Evolutionary conservation across 371 early-diverging fungal genomes (phyloP), one percentile per base, ranked within the genome.

Genomic region (Haplosporangium sp.): DNA sequence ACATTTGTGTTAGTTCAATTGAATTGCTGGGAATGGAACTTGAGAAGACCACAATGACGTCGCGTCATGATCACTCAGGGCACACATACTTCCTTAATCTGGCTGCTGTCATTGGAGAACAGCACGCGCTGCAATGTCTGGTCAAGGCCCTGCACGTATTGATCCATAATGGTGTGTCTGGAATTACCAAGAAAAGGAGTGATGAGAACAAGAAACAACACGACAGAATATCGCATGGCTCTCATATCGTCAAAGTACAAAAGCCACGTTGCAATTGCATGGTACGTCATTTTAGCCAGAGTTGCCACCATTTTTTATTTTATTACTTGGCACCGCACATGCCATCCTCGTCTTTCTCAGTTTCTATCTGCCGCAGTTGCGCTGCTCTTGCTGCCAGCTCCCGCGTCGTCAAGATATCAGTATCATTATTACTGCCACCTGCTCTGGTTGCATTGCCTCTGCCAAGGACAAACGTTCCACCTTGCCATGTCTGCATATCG

Each of bases 301-400:
- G 7, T 36, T 40, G 45, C 36, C 36, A n/a, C 36, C 36, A 29
- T 57, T 20, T 62, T 14, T 21, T 20, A 37, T 9, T 23, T 21
- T 43, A 45, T 46, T 67, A 62, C 14, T 69, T 74, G 7, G 74
- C 69, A 11, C 74, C 74, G 29, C 77, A 77, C 67, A 77, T 62
- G 29, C 68, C 80, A 46, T 81, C 72, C 37, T 81, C 72, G 11
- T 75, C 81, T 42, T 71, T 71, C 54, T 81, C 81, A 14, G 75
- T 61, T 48, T 61, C 70, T 11, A 74, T 74, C 55, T 74, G 80
- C 9, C 80, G 66, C 14, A 74, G 42, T 13, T 74, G 75, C 10
- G 80, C 80, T 2, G 80, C 80, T n/a, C 80, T 65, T 7, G 80
- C 80, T 13, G 45, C 80, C 3, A 74, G 59, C 37, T 80, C 80